Evolutionary conservation across 106 monocot species (phyloP).

Genomic region (Allium cepa): DNA sequence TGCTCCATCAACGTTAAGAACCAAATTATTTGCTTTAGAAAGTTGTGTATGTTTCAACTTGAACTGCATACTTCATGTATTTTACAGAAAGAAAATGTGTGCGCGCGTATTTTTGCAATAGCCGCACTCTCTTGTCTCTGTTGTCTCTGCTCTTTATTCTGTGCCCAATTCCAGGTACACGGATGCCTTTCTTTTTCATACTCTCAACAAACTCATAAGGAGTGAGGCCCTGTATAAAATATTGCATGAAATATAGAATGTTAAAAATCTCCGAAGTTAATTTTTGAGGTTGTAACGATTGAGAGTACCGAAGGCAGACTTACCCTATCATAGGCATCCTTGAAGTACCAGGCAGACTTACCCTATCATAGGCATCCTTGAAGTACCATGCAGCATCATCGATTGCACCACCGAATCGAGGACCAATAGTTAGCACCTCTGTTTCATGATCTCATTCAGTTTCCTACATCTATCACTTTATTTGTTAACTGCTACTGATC

Average conservation of each 20-base stretch:
- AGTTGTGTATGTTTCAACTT: conserved; percentile 90
- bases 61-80: conserved; percentile 96
- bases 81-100: conserved; percentile 86
- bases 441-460: conserved; percentile 7
- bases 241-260: neutral
- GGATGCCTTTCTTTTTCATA: conserved; percentile 99
- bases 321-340: conserved; percentile 65
- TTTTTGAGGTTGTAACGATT: neutral
- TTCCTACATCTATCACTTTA: neutral
- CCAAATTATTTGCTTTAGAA: conserved; percentile 95
- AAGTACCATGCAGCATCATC: conserved; percentile 62
- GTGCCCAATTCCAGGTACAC: conserved; percentile 97
- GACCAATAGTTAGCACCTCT: conserved; percentile 62
- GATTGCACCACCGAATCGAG: conserved; percentile 69
- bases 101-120: conserved; percentile 79
- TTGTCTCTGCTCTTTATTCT: conserved; percentile 99
- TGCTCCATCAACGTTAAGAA: conserved; percentile 93
- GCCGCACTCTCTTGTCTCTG: conserved; percentile 94
- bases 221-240: conserved; percentile 55
- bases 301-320: conserved; percentile 1
- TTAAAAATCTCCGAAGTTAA: conserved; percentile 4
- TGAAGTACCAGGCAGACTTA: conserved; percentile 56
- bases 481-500: neutral
- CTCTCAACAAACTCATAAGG: conserved; percentile 97
- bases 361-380: conserved; percentile 62